Conservation (phyloP, 73 alveolate genomes). For the Tetrahymena elliotti region DNA sequence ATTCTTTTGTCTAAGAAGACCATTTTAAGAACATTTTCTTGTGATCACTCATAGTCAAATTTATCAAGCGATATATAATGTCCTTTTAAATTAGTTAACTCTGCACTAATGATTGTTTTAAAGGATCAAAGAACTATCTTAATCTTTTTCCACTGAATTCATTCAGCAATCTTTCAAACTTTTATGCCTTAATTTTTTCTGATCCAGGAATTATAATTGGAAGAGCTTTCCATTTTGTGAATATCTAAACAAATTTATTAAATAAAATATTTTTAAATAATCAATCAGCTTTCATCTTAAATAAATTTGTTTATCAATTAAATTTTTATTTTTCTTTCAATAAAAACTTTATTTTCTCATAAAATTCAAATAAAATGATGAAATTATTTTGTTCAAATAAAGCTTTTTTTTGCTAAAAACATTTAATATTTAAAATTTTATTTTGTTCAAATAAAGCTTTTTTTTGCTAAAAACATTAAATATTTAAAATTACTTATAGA, state of each 20-base stretch:
- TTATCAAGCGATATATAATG: neutral
- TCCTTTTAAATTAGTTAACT: neutral
- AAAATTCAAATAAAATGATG: no score
- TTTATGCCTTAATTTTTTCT: neutral
- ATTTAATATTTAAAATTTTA: no score
- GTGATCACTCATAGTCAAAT: neutral
- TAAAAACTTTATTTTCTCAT: no score
- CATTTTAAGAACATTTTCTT: neutral
- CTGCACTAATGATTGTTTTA: neutral
- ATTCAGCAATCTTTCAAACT: neutral
- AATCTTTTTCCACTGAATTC: neutral
- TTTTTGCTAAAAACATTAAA: no score
- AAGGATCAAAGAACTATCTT: neutral
- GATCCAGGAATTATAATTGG: neutral
- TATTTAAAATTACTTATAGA: neutral
- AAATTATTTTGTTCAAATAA: no score
- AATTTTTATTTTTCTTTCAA: no score
- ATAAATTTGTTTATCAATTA: no score
- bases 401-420: no score
- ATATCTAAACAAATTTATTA: neutral
- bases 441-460: no score
- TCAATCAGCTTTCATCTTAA: no score
- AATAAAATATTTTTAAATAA: no score
- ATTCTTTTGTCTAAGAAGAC: neutral
- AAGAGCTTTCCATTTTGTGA: neutral